Conservation (phyloP, 306 rosid genomes). For the Corylus avellana region DNA sequence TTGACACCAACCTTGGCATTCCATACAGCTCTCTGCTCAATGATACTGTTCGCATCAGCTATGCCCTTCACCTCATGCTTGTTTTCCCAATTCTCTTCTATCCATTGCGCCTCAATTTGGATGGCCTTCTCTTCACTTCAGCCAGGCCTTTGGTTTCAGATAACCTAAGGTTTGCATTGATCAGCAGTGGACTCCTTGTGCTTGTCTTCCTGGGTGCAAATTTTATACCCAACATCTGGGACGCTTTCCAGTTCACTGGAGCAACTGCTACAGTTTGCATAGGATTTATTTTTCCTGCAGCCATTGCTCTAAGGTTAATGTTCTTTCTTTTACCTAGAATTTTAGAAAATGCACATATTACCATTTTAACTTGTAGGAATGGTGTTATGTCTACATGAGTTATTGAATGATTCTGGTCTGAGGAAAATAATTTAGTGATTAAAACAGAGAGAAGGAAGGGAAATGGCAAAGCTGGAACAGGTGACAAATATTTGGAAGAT, state of each 20-base stretch:
- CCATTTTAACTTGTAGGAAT: not conserved
- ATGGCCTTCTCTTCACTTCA: slow-evolving; percentile 53
- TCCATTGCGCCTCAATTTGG: slow-evolving; percentile 58
- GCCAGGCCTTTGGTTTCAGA: slow-evolving; percentile 44
- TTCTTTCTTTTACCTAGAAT: not conserved
- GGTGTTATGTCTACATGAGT: not conserved
- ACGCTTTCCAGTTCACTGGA: slow-evolving; percentile 69
- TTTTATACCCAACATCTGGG: slow-evolving; percentile 71
- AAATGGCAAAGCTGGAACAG: not conserved
- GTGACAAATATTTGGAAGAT: not conserved
- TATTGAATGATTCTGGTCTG: not conserved
- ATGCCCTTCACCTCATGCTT: slow-evolving; percentile 70
- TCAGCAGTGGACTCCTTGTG: slow-evolving; percentile 49
- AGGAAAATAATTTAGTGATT: not conserved
- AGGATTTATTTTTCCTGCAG: slow-evolving; percentile 69
- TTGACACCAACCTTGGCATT: slow-evolving; percentile 62
- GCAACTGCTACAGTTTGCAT: slow-evolving; percentile 76
- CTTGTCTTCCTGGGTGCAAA: slow-evolving; percentile 57
- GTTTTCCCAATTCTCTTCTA: slow-evolving; percentile 68
- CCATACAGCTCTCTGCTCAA: slow-evolving; percentile 57
- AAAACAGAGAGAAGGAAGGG: not conserved
- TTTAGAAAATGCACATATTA: not conserved
- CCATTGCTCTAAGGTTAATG: slow-evolving; percentile 62
- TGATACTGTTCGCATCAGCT: slow-evolving; percentile 65
- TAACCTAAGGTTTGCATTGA: slow-evolving; percentile 38